A percentile compares a stretch with the other conserved stretches of the same genome.
These are phyloP conservation scores for Penicillium verrucosum DNA, from an alignment of 2,329 filamentous ascomycete genomes.

Conservation along the genomic window DNA sequence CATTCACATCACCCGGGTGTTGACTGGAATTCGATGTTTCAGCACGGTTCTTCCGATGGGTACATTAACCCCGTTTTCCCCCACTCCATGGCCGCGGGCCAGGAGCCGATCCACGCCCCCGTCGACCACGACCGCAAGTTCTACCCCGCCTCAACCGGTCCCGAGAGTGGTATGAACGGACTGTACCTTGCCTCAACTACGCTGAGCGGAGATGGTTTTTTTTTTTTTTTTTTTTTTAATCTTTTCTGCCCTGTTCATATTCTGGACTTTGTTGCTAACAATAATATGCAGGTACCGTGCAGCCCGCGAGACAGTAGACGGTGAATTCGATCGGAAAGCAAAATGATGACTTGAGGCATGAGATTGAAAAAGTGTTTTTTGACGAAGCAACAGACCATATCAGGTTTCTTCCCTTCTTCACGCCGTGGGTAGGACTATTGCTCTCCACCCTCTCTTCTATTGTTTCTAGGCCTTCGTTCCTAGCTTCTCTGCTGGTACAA, in stretches of 20 bases:
- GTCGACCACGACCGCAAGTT: slow-evolving; percentile 54
- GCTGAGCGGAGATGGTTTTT: slow-evolving; percentile 46
- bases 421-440: slow-evolving; percentile 12
- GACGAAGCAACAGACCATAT: not conserved
- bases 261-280: slow-evolving; percentile 39
- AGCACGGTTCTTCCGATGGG: slow-evolving; percentile 65
- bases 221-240: too few species aligned
- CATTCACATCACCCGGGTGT: slow-evolving; percentile 59
- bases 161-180: slow-evolving; percentile 47
- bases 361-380: slow-evolving; percentile 6
- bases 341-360: not conserved
- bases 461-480: slow-evolving; percentile 2
- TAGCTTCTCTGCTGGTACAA: slow-evolving; percentile 4
- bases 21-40: slow-evolving; percentile 78
- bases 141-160: slow-evolving; percentile 49
- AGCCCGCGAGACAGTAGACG: slow-evolving; percentile 56
- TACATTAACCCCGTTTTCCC: slow-evolving; percentile 62
- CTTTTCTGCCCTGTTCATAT: slow-evolving; percentile 30
- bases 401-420: not conserved
- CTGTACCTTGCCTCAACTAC: slow-evolving; percentile 48
- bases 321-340: slow-evolving; percentile 39
- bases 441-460: slow-evolving; percentile 7
- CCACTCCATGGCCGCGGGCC: slow-evolving; percentile 65
- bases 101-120: slow-evolving; percentile 67
- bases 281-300: slow-evolving; percentile 53